A percentile compares a stretch with the other conserved stretches of the same genome.
Evolutionary conservation across 2,329 filamentous ascomycete species (phyloP).

Genomic region (Pseudogymnoascus sp.): DNA sequence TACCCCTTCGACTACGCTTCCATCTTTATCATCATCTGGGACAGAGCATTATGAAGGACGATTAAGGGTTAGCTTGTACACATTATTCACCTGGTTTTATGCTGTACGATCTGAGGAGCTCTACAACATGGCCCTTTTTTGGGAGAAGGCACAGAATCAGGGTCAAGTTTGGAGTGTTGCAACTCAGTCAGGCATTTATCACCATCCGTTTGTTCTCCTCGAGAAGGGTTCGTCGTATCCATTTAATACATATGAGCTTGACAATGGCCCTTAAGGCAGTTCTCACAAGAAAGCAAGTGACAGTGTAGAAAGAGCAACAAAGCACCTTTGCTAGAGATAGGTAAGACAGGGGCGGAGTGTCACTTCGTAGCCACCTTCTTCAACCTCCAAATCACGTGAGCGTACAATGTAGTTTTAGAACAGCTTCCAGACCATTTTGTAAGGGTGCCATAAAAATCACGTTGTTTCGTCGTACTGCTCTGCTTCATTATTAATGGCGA

Average conservation of each 20-base stretch:
- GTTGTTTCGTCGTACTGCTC: too few species aligned
- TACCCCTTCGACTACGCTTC: background rate
- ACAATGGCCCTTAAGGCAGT: background rate
- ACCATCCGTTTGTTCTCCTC: slow-evolving; percentile 5
- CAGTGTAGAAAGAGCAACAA: too few species aligned
- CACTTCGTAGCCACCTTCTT: too few species aligned
- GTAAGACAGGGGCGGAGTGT: background rate
- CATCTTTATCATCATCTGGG: background rate
- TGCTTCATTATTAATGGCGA: too few species aligned
- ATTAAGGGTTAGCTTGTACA: background rate
- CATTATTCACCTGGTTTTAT: slow-evolving; percentile 9
- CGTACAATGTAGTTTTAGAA: too few species aligned
- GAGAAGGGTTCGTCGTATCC: background rate
- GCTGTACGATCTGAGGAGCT: background rate
- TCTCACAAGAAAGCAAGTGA: too few species aligned
- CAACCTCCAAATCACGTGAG: too few species aligned
- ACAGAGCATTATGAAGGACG: background rate
- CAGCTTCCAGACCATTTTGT: too few species aligned
- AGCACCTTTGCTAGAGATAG: too few species aligned
- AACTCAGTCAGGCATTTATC: background rate
- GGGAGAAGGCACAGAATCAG: slow-evolving; percentile 10
- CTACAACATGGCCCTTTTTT: slow-evolving; percentile 8
- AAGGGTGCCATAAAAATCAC: too few species aligned
- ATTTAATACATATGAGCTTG: background rate
- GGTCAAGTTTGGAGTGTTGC: slow-evolving; percentile 4